Base-by-base conservation (phyloP, 2,329 filamentous ascomycete species). In the Colletotrichum tanaceti region DNA sequence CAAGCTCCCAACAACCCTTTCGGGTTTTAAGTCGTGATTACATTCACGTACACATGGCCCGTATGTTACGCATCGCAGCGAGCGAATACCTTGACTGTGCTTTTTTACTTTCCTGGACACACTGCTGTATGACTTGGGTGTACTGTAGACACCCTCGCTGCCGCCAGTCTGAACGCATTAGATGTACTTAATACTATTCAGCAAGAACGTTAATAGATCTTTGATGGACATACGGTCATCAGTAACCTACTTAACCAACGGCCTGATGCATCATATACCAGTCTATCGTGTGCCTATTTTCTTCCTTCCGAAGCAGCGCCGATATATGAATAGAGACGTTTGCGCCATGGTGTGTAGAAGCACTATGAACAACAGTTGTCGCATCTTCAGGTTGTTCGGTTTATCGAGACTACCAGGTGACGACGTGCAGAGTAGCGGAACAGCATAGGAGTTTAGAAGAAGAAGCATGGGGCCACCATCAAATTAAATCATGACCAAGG, bases 1-100 rank as follows among this genome's bases (percentile, higher is more conserved):
- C 4, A 43, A 86, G 85, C 85, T 38, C 85, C 85, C 14, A 79
- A 86, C 70, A 87, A 87, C 71, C 85, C 85, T 1, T 87, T 87
- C 71, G 85, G 85, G 85, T 24, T 87, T 87, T 71, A 84, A 73
- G 75, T 32, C 53, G 41, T 54, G 55, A 46, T 58, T 58, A 7
- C 18, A 60, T 57, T 32, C 24, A 50, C 57, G 57, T 32, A 38
- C 24, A 38, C 43, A 52, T 24, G 58, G 52, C 7, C 28, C 32
- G 32, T 28, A 38, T 54, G 28, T 20, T 47, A 20, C 35, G n/a
- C 39, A 10, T 53, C n/a, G 41, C 43, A 46, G 62, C 62, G 55
- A 65, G 62, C 57, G 55, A 54, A 49, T 50, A 24, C 28, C 18
- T 57, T 61, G 44, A 14, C n/a, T n/a, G 50, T 49, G 63, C 54